Evolutionary conservation across 2,329 filamentous ascomycete genomes (phyloP).

Genomic region (Scedosporium apiospermum): DNA sequence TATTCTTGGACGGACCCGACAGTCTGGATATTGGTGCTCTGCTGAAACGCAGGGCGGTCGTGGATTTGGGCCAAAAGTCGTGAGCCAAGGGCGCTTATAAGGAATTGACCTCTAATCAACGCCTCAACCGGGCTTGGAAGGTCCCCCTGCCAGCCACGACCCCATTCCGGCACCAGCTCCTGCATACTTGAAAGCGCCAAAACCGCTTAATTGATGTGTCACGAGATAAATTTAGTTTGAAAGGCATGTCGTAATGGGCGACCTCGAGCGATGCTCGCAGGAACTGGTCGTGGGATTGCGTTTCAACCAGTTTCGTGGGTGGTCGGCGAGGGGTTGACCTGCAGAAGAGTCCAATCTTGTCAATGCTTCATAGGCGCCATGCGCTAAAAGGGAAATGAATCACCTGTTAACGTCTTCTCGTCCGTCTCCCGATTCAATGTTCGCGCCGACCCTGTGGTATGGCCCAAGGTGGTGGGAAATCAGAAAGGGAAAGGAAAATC

Average conservation of each 20-base stretch:
- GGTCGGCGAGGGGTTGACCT: background rate
- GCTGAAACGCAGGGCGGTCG: background rate
- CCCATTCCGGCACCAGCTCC: background rate
- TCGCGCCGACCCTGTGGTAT: background rate
- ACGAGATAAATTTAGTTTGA: background rate
- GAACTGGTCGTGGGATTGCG: background rate
- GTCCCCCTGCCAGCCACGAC: no score
- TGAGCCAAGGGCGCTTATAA: background rate
- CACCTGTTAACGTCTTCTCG: background rate
- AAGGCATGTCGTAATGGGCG: background rate
- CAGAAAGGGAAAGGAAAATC: background rate
- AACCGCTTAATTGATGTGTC: background rate
- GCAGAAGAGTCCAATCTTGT: background rate
- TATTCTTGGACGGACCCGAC: background rate
- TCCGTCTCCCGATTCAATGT: background rate
- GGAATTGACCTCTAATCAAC: no score
- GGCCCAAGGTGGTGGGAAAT: background rate
- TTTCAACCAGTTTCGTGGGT: background rate
- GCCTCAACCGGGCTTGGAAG: no score
- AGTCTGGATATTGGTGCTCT: background rate
- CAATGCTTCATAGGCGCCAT: background rate
- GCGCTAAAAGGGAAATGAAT: background rate
- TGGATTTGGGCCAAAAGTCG: background rate
- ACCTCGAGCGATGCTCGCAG: background rate
- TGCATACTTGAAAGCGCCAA: background rate